Evolutionary conservation across 139 green algal species (phyloP).

Genomic region (Choricystis sp.): DNA sequence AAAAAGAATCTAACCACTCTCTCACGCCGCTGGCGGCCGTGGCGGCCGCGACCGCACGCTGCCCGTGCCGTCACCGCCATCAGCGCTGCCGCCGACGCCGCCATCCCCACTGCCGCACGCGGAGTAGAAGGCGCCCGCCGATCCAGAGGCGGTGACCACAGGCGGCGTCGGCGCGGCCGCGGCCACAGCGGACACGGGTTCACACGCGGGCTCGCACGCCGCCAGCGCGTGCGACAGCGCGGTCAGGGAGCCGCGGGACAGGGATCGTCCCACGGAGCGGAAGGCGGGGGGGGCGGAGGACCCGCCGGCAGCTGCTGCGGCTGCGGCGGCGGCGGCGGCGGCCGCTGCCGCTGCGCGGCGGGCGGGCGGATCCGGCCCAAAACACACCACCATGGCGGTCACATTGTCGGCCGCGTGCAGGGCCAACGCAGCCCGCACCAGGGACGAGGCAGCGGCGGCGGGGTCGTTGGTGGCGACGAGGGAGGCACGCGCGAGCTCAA

Average conservation of each 20-base stretch:
- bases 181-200: too few relatives aligned
- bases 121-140: too few relatives aligned
- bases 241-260: not conserved
- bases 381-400: not conserved
- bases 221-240: not conserved
- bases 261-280: too few relatives aligned
- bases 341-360: not conserved
- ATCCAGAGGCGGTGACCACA: too few relatives aligned
- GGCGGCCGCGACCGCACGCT: too few relatives aligned
- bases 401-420: not conserved
- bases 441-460: too few relatives aligned
- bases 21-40: not conserved
- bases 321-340: too few relatives aligned
- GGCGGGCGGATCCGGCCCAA: not conserved
- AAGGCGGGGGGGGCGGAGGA: too few relatives aligned
- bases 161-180: too few relatives aligned
- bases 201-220: too few relatives aligned
- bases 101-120: not conserved
- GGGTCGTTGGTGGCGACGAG: not conserved
- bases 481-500: not conserved
- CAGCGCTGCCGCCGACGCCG: too few relatives aligned
- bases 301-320: too few relatives aligned
- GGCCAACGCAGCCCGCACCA: not conserved
- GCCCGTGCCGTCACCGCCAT: not conserved
- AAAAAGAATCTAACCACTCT: not conserved